Percentiles rank a stretch among this genome's conserved stretches.
phyloP scores from a whole-genome alignment of 2,329 filamentous ascomycete genomes.

The Fusarium drepaniforme region DNA sequence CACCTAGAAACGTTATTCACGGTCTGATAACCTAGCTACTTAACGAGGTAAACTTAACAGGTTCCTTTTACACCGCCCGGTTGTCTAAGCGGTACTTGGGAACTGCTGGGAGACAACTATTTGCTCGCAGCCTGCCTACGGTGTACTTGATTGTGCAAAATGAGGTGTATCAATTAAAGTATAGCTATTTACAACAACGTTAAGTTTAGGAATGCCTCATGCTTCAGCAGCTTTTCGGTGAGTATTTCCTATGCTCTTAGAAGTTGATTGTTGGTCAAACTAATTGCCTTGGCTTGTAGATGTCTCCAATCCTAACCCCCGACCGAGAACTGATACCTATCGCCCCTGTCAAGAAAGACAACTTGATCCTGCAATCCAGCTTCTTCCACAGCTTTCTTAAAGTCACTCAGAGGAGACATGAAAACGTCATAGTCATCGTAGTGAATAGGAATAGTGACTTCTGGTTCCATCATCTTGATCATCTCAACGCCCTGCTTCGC shows the following conservation, averaged over 20 bases:
- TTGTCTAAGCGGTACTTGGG: too few relatives aligned
- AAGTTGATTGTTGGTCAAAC: background rate
- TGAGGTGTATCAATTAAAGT: too few relatives aligned
- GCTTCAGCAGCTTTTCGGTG: background rate
- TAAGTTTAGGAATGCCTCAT: too few relatives aligned
- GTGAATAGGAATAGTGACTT: conserved; percentile 73
- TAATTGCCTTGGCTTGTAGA: background rate
- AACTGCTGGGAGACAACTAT: too few relatives aligned
- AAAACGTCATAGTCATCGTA: conserved; percentile 76
- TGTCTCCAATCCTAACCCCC: background rate
- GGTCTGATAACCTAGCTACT: too few relatives aligned
- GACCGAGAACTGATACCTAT: conserved; percentile 27
- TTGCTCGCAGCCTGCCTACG: too few relatives aligned
- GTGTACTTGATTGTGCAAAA: too few relatives aligned
- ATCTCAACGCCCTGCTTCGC: conserved; percentile 71
- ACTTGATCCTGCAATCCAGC: conserved; percentile 65
- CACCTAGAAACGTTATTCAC: too few relatives aligned
- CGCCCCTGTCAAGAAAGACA: conserved; percentile 65
- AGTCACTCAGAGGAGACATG: conserved; percentile 69
- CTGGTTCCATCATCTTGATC: conserved; percentile 69
- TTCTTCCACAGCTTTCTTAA: conserved; percentile 66
- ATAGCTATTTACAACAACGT: too few relatives aligned
- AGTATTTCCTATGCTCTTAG: background rate
- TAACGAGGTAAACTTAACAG: too few relatives aligned
- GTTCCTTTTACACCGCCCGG: too few relatives aligned